Evolutionary conservation across 1,284 basidiomycete genomes (phyloP), one percentile per base, ranked within the genome.

Genomic region (Melampsora americana): DNA sequence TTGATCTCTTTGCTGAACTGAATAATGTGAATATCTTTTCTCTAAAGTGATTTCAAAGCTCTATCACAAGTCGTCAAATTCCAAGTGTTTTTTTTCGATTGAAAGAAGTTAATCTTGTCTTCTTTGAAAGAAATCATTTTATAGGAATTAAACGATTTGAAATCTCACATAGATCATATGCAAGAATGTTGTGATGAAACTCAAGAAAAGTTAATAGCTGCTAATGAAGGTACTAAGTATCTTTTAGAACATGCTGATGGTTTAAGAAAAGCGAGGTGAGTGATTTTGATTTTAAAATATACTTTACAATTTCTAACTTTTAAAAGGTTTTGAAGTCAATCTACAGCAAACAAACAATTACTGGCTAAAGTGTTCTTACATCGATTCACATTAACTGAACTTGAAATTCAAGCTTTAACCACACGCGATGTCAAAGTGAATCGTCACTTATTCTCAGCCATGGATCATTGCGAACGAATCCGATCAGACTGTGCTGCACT

Each of bases 201-300:
- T 0, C 90, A 95, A 80, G 84, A 85, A 0, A 90, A 93, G 77
- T 85, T 96, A 28, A 86, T 87, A 60, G 84, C 89, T 28, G 92
- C 92, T 0, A 90, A 90, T 78, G 88, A 89, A 76, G 88, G 90
- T 0, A 95, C 93, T 80, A 89, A 88, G 78, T 88, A 89, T 62
- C 83, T 97, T n/a, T 86, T 97, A 0, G 92, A 95, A 80, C 88
- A 91, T 39, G 93, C 94, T 0, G 90, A 92, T 61, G 92, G 88
- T 62, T 84, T 97, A 48, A 86, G 90, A 23, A 87, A 89, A 70
- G 90, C 95, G 82, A 86, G 91, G 93, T 93, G 74, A 66, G 87
- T 77, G 23, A 12, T 64, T 23, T 62, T 23, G 5, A 4, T n/a
- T 42, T 16, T 23, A 16, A n/a, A 39, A 60, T 56, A 46, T 44